A percentile compares a stretch with the other conserved stretches of the same genome.
phyloP scores from a whole-genome alignment of 805 yeast genomes.

The Hyphopichia homilentoma region DNA sequence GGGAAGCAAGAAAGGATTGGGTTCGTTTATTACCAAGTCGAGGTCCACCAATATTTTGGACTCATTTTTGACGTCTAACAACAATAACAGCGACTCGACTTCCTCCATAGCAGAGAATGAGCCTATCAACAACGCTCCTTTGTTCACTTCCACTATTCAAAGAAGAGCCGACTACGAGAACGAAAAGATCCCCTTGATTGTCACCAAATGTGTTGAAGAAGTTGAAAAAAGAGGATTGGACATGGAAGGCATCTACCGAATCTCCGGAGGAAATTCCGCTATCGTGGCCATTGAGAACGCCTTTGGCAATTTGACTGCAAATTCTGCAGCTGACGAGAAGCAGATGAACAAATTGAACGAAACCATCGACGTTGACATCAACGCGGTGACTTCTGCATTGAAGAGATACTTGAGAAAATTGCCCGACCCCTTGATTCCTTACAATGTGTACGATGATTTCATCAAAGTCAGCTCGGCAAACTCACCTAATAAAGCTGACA shows the following conservation, averaged over 20 bases:
- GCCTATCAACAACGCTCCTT: constrained; percentile 16
- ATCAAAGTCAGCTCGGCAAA: constrained; percentile 47
- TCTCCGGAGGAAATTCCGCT: constrained; percentile 78
- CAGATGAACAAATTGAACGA: constrained; percentile 29
- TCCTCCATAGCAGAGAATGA: constrained; percentile 1
- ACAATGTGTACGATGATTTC: constrained; percentile 60
- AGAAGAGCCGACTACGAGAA: constrained; percentile 62
- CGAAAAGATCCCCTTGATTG: constrained; percentile 62
- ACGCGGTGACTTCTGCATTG: constrained; percentile 81
- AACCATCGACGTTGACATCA: constrained; percentile 61
- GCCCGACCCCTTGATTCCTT: constrained; percentile 82
- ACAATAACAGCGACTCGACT: constrained; percentile 4
- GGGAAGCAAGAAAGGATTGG: constrained; percentile 10
- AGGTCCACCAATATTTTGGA: constrained; percentile 46
- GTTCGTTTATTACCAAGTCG: constrained; percentile 35
- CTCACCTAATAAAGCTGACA: constrained; percentile 16
- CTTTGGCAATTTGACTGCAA: constrained; percentile 22
- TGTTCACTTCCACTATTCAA: constrained; percentile 56
- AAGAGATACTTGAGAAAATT: constrained; percentile 83
- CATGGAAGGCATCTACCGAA: constrained; percentile 85
- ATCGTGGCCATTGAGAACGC: constrained; percentile 47
- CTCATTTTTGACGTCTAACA: constrained; percentile 20
- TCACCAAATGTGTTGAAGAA: constrained; percentile 67
- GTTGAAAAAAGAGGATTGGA: constrained; percentile 76
- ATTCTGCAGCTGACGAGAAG: constrained; percentile 29